These are phyloP conservation scores for Botrytis deweyae DNA, from an alignment of 2,329 filamentous ascomycete genomes.

Conservation along the genomic window DNA sequence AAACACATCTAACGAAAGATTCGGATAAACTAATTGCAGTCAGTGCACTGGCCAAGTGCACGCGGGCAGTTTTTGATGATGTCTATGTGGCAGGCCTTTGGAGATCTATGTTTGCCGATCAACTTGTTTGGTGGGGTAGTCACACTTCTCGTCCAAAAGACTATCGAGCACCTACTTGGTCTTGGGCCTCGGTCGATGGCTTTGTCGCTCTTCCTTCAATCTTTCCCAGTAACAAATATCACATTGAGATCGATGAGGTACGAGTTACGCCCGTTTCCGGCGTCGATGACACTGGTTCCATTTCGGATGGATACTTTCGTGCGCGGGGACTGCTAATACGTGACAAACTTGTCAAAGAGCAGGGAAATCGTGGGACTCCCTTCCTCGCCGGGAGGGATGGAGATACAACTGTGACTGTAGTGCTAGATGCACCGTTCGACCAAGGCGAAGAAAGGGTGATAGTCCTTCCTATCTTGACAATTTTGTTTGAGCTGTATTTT, in stretches of 20 bases:
- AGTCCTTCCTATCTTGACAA: not conserved
- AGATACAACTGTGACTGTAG: accelerated
- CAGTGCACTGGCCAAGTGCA: slow-evolving; percentile 3
- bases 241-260: not conserved
- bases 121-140: not conserved
- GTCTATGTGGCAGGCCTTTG: slow-evolving; percentile 6
- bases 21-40: slow-evolving; percentile 1
- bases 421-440: not conserved
- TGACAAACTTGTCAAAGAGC: not conserved
- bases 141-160: accelerated
- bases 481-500: not conserved
- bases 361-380: accelerated
- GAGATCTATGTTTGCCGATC: not conserved
- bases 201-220: accelerated
- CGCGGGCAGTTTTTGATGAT: not conserved
- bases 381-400: accelerated
- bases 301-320: slow-evolving; percentile 3
- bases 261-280: not conserved
- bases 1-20: not conserved
- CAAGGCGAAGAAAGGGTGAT: not conserved
- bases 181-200: slow-evolving; percentile 1
- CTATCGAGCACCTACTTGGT: slow-evolving; percentile 16
- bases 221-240: not conserved
- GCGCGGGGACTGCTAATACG: not conserved
- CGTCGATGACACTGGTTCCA: not conserved